Evolutionary conservation across 1,284 basidiomycete species (phyloP).

Genomic region (Tremellales sp.): DNA sequence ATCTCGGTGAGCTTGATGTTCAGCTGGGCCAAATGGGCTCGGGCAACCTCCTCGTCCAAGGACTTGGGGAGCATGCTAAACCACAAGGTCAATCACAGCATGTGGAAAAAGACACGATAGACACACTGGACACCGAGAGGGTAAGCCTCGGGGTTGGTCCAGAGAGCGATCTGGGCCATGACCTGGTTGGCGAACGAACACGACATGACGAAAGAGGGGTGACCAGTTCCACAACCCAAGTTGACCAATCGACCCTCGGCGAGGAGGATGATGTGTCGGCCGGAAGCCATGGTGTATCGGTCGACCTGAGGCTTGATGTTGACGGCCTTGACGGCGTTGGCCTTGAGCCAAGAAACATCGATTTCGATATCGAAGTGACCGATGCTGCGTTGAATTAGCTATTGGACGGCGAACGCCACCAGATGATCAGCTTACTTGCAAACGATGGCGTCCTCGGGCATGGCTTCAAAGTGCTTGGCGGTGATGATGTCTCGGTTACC

Average conservation of each 20-base stretch:
- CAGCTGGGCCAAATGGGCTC: constrained; percentile 85
- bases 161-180: constrained; percentile 96
- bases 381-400: constrained; percentile 57
- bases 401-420: not conserved
- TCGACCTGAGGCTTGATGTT: constrained; percentile 99
- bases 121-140: constrained; percentile 75
- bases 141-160: constrained; percentile 79
- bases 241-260: constrained; percentile 99
- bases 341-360: constrained; percentile 98
- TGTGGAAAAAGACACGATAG: not conserved
- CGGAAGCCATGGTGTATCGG: constrained; percentile 86
- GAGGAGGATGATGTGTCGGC: constrained; percentile 93
- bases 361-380: constrained; percentile 99
- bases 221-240: constrained; percentile 86
- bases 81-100: constrained; percentile 1
- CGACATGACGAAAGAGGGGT: constrained; percentile 94
- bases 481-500: constrained; percentile 99
- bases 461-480: constrained; percentile 83
- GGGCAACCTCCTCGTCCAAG: constrained; percentile 97
- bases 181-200: constrained; percentile 99
- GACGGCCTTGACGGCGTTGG: constrained; percentile 74
- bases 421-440: constrained; percentile 68
- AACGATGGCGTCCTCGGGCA: constrained; percentile 99
- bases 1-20: constrained; percentile 91
- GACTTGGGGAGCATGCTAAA: constrained; percentile 84